A percentile compares a stretch with the other conserved stretches of the same genome.
Evolutionary conservation across 352 stramenopile genomes (phyloP).

Genomic region (Vaucheria bursata): DNA sequence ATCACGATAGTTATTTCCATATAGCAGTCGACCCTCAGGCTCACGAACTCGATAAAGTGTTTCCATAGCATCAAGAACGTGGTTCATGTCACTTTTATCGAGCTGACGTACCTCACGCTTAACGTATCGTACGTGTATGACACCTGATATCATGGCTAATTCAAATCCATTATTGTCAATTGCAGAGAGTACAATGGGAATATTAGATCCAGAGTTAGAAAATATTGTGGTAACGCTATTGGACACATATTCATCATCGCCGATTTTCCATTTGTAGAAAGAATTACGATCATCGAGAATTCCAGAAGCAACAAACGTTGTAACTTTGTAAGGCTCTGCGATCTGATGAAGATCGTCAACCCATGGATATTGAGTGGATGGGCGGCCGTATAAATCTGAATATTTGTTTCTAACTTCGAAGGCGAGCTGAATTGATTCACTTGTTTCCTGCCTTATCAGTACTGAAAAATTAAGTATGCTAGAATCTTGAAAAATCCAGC

Average conservation of each 20-base stretch:
- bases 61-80: slow-evolving; percentile 35
- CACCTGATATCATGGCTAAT: neutral
- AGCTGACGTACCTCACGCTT: slow-evolving; percentile 45
- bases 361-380: neutral
- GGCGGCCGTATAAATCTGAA: neutral
- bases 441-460: too few species aligned
- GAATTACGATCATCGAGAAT: too few species aligned
- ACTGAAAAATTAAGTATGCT: too few species aligned
- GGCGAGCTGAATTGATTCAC: neutral
- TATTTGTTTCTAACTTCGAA: neutral
- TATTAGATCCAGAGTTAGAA: neutral
- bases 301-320: neutral
- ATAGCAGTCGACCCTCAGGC: slow-evolving; percentile 14
- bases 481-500: too few species aligned
- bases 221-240: slow-evolving; percentile 8
- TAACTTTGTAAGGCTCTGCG: neutral
- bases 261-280: neutral
- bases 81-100: slow-evolving; percentile 19
- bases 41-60: slow-evolving; percentile 30
- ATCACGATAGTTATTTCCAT: slow-evolving; percentile 17
- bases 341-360: neutral
- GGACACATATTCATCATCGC: neutral
- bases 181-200: neutral
- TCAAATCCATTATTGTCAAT: neutral
- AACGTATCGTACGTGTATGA: slow-evolving; percentile 32